These are phyloP conservation scores for Hammondia hammondi DNA, from an alignment of 169 alveolate genomes.

Conservation along the genomic window DNA sequence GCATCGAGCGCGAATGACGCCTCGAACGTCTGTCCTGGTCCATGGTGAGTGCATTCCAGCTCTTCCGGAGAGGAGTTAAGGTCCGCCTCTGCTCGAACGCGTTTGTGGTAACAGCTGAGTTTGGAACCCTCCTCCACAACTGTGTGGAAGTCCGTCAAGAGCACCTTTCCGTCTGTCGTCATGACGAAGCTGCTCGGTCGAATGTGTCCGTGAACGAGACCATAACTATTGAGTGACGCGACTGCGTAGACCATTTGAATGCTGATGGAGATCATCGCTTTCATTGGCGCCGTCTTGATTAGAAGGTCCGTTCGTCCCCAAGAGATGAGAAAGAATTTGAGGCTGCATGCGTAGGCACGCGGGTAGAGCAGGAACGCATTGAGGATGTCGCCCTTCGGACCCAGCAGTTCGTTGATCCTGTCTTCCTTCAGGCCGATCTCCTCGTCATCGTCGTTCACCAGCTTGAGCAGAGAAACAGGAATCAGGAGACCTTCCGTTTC, in stretches of 20 bases:
- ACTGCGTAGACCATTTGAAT: conserved; percentile 28
- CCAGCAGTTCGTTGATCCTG: not conserved
- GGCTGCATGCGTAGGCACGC: conserved; percentile 11
- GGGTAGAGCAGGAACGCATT: conserved; percentile 10
- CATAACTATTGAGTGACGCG: conserved; percentile 10
- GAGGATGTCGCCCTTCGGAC: not conserved
- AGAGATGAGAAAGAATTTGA: not conserved
- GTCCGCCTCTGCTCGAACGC: not conserved
- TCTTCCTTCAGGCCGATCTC: not conserved
- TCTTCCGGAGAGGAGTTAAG: not conserved
- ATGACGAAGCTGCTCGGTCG: conserved; percentile 27
- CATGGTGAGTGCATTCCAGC: not conserved
- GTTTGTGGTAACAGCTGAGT: not conserved
- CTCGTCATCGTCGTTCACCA: not conserved
- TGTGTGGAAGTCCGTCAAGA: not conserved
- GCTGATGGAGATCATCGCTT: conserved; percentile 24
- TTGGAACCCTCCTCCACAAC: not conserved
- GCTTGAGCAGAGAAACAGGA: not conserved
- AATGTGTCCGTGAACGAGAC: not conserved
- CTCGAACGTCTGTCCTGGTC: not conserved
- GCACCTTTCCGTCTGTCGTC: not conserved
- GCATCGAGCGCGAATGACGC: not conserved
- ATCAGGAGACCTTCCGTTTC: not conserved
- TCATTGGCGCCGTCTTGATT: not conserved
- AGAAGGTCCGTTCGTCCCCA: conserved; percentile 23